Conservation (phyloP, 352 stramenopile genomes). For the Phytopythium delawarense region DNA sequence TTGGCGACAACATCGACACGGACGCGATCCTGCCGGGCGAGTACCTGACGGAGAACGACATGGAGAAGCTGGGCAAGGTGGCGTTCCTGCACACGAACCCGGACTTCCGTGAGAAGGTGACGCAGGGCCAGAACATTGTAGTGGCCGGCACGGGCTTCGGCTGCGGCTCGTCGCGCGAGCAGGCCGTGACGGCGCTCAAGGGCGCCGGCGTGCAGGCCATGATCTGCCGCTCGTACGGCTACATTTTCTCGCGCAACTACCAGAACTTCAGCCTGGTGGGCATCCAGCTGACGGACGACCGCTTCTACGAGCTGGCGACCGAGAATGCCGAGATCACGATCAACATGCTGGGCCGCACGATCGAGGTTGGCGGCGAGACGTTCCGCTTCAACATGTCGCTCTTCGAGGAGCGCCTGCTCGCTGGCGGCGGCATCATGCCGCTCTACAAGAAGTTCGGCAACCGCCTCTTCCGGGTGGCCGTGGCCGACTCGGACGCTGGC, state of each 20-base stretch:
- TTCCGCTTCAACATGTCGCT: slow-evolving; percentile 88
- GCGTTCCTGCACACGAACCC: slow-evolving; percentile 84
- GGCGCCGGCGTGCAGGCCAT: slow-evolving; percentile 73
- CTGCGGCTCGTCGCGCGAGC: slow-evolving; percentile 80
- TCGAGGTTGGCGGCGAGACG: slow-evolving; percentile 65
- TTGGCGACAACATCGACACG: slow-evolving; percentile 89
- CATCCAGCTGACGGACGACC: slow-evolving; percentile 75
- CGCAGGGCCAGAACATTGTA: slow-evolving; percentile 60
- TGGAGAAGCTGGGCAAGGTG: slow-evolving; percentile 79
- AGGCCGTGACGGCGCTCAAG: slow-evolving; percentile 82
- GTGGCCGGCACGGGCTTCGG: slow-evolving; percentile 80
- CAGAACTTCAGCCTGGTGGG: slow-evolving; percentile 84
- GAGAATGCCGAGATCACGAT: slow-evolving; percentile 73
- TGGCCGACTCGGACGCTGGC: slow-evolving; percentile 48
- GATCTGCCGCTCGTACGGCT: slow-evolving; percentile 82
- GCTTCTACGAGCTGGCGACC: slow-evolving; percentile 78
- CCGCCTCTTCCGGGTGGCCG: slow-evolving; percentile 78
- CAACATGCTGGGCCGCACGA: slow-evolving; percentile 80
- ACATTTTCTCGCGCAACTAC: slow-evolving; percentile 88
- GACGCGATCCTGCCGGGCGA: slow-evolving; percentile 84
- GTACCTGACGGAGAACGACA: slow-evolving; percentile 82
- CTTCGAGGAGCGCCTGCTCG: slow-evolving; percentile 80
- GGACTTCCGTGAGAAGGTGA: slow-evolving; percentile 83
- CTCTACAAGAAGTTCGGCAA: slow-evolving; percentile 87
- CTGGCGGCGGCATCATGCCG: slow-evolving; percentile 80